phyloP scores from a whole-genome alignment of 2,329 filamentous ascomycete species.

The Corynespora cassiicola region DNA sequence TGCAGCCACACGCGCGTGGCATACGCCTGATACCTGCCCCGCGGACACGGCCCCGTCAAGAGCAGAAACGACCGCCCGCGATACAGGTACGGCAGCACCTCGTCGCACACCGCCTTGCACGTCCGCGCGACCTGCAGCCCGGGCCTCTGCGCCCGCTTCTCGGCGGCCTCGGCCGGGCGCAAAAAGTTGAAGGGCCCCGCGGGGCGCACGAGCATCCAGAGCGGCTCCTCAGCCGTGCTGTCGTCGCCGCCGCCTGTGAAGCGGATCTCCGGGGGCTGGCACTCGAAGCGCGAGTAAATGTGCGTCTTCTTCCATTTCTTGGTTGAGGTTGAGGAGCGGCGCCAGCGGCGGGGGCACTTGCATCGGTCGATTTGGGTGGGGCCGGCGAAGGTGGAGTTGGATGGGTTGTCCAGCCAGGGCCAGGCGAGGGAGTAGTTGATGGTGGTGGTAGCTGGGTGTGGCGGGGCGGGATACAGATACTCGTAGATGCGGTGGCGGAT shows the following conservation, averaged over 20 bases:
- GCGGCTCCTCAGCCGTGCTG: no score
- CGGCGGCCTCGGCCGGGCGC: constrained; percentile 34
- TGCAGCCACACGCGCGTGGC: constrained; percentile 35
- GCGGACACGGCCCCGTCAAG: constrained; percentile 35
- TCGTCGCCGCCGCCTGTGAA: constrained; percentile 21
- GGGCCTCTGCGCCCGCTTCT: constrained; percentile 18
- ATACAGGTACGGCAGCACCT: constrained; percentile 34
- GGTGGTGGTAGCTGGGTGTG: constrained; percentile 39
- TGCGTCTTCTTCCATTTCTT: no score
- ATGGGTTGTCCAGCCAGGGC: constrained; percentile 35
- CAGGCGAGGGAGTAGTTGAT: constrained; percentile 43
- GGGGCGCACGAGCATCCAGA: constrained; percentile 33
- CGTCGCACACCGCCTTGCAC: constrained; percentile 27
- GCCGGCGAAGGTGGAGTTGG: constrained; percentile 37
- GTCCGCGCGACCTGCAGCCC: constrained; percentile 16
- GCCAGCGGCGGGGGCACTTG: constrained; percentile 23
- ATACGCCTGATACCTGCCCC: constrained; percentile 42
- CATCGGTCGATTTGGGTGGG: constrained; percentile 33
- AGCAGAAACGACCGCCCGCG: constrained; percentile 31
- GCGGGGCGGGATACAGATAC: constrained; percentile 33
- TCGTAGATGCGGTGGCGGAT: constrained; percentile 25
- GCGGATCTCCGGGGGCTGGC: constrained; percentile 27
- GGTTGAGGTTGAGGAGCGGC: no score
- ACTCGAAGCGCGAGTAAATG: constrained; percentile 38
- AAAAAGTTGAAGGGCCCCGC: constrained; percentile 37